Evolutionary conservation across 495 filamentous ascomycete genomes (phyloP), one percentile per base, ranked within the genome.

Genomic region (Lepidopterella palustris): DNA sequence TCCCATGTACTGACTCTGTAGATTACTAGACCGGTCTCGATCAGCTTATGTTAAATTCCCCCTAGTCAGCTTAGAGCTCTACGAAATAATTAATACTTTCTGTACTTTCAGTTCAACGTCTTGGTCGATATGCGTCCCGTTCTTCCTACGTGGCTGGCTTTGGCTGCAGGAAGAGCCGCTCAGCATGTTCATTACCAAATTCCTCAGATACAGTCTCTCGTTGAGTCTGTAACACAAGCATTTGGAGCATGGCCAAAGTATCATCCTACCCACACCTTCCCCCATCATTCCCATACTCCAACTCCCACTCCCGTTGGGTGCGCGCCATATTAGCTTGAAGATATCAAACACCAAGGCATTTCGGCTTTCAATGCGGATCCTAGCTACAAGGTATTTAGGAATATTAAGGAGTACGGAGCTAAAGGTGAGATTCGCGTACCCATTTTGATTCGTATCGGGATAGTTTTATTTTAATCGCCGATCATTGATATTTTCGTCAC

Each of bases 111-210:
- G n/a, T n/a, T n/a, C n/a, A n/a, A n/a, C n/a, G n/a, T n/a, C n/a
- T n/a, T n/a, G n/a, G n/a, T n/a, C n/a, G n/a, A n/a, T n/a, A 42
- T 42, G 35, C 3, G 18, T 42, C 3, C 18, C 35, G 2, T 42
- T 42, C 10, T 42, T 42, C 18, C 18, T 11, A 18, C 10, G 3
- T 72, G 9, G 71, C 74, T 74, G 84, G 80, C 24, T 95, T 95
- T 68, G 78, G 85, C 58, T 74, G 83, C 24, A 81, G 90, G 21
- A 90, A 95, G 67, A 91, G 92, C 73, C 90, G 90, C 87, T 45
- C 77, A 84, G 21, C 76, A 78, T 51, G 84, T 85, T 53, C 80
- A 80, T 0, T 67, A 82, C 59, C 74, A 84, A 66, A 95, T 95
- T 51, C 88, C 88, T 0, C 85, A 87, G 0, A 83, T 77, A 28